Evolutionary conservation across 768 basidiomycete species (phyloP).

Genomic region (Russula sp.): DNA sequence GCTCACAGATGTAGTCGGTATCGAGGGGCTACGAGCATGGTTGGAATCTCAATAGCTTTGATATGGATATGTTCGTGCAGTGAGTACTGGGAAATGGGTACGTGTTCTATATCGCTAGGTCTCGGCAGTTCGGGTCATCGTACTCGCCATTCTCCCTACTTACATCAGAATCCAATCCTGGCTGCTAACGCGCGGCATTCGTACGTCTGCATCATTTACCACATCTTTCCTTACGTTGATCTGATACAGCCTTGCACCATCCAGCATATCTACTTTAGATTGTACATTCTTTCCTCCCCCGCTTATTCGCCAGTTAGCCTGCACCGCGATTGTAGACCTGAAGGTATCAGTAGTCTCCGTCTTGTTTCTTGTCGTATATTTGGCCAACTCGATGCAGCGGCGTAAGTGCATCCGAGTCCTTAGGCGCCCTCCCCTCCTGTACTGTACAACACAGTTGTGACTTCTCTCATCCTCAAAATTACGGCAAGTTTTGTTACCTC

Average conservation of each 20-base stretch:
- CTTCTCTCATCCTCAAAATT: slow-evolving; percentile 32
- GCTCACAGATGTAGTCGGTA: slow-evolving; percentile 24
- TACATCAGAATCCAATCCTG: slow-evolving; percentile 46
- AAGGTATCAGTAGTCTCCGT: slow-evolving; percentile 26
- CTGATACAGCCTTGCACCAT: slow-evolving; percentile 1
- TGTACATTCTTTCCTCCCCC: background rate
- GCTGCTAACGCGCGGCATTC: slow-evolving; percentile 45
- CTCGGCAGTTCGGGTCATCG: slow-evolving; percentile 29
- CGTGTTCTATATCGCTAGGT: slow-evolving; percentile 30
- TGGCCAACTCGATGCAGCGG: slow-evolving; percentile 17
- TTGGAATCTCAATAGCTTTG: no score
- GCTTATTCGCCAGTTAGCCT: slow-evolving; percentile 29
- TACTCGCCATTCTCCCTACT: slow-evolving; percentile 32
- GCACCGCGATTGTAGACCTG: slow-evolving; percentile 35
- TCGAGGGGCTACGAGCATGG: slow-evolving; percentile 32
- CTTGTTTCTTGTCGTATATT: no score
- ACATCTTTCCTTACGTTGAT: background rate
- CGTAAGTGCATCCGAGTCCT: slow-evolving; percentile 26
- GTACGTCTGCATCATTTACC: slow-evolving; percentile 32
- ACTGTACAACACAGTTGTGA: slow-evolving; percentile 36
- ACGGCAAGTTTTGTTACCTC: slow-evolving; percentile 21
- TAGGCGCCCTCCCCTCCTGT: slow-evolving; percentile 38
- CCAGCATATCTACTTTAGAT: background rate
- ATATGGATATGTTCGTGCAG: slow-evolving; percentile 54
- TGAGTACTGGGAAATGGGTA: slow-evolving; percentile 26